A percentile compares a stretch with the other conserved stretches of the same genome.
These are phyloP conservation scores for Crithidia mellificae DNA, from an alignment of 208 protist species.

Conservation along the genomic window DNA sequence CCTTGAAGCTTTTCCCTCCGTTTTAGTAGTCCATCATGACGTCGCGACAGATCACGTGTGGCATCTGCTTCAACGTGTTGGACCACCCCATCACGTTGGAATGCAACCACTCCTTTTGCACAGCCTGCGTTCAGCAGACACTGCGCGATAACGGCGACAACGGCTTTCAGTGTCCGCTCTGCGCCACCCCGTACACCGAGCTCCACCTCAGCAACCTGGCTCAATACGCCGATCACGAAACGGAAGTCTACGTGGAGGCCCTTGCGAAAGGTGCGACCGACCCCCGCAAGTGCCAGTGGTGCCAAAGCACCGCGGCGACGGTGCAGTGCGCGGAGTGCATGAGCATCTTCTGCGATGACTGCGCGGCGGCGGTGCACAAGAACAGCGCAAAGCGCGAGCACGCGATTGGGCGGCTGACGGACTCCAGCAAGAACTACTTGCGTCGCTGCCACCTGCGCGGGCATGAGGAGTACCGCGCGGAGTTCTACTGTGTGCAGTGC, in stretches of 20 bases:
- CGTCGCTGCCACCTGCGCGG: conserved; percentile 49
- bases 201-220: conserved; percentile 38
- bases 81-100: conserved; percentile 51
- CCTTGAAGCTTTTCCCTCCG: too few relatives aligned
- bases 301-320: conserved; percentile 48
- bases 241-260: conserved; percentile 51
- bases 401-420: conserved; percentile 36
- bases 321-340: conserved; percentile 78
- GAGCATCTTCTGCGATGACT: conserved; percentile 70
- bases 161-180: conserved; percentile 64
- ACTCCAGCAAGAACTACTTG: conserved; percentile 42
- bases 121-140: conserved; percentile 46
- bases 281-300: conserved; percentile 77
- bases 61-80: conserved; percentile 75
- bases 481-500: conserved; percentile 81
- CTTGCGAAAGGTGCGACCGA: conserved; percentile 38
- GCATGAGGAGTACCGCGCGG: conserved; percentile 79
- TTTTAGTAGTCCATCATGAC: conserved; percentile 14
- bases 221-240: conserved; percentile 39
- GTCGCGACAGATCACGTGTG: conserved; percentile 60
- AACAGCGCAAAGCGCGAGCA: conserved; percentile 72
- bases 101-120: conserved; percentile 68
- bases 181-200: conserved; percentile 37
- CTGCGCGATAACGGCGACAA: conserved; percentile 38
- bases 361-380: conserved; percentile 72